Evolutionary conservation across 2,329 filamentous ascomycete genomes (phyloP), one percentile per base, ranked within the genome.

Genomic region (Paracamarosporium sp.): DNA sequence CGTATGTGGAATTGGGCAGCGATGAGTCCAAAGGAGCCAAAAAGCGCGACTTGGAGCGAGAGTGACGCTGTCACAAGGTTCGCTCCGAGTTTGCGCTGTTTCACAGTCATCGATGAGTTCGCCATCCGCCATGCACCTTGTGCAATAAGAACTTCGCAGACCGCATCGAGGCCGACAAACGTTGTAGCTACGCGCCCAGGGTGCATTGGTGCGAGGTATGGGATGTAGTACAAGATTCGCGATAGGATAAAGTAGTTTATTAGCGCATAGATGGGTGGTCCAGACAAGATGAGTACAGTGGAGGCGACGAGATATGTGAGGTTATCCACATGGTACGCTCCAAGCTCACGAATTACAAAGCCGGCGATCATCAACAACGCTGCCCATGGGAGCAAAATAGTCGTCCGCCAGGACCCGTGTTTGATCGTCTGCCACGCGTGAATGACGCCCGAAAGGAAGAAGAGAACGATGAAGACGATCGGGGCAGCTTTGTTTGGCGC

Each of bases 221-320:
- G 86, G 2, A 86, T 79, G 71, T 89, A 90, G 70, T 84, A 85
- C 20, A 89, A 78, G 12, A 87, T 78, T 4, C 86, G 82, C 2
- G 83, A 83, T 24, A 89, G 81, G 54, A 88, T 81, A 63, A 86
- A 82, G 71, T 88, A 89, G 66, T 88, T 87, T 54, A 84, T 81
- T 3, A 86, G 79, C 51, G 86, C 85, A 38, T 88, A 83, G 4
- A 89, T 76, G 0, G 88, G 87, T 45, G 78, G 81, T 50, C 73
- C 73, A 6, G 69, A 73, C 65, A 79, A 69, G 33, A 79, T 72
- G 6, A 80, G 69, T 0, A 80, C 74, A 15, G 69, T 72, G n/a
- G 76, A 76, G 7, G 74, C 75, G 56, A 81, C 78, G 45, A 79
- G 67, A 38, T 79, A 68, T 17, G 58, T 65, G 5, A 81, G 63